Conservation (phyloP, 495 filamentous ascomycete genomes). For the Terfezia boudieri region DNA sequence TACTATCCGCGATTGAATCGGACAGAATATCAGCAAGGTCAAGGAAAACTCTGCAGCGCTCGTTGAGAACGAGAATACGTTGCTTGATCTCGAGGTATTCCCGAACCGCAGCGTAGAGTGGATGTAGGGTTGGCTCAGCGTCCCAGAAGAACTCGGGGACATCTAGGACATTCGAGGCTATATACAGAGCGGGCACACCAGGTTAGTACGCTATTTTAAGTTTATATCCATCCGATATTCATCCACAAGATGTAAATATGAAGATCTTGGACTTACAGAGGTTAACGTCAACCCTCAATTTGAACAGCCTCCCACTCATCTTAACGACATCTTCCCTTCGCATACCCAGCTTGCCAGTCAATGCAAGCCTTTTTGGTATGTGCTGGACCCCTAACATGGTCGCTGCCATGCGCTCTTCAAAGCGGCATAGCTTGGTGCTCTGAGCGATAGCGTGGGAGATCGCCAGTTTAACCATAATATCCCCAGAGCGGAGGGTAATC, state of each 20-base stretch:
- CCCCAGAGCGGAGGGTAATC: constrained; percentile 83
- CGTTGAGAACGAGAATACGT: constrained; percentile 85
- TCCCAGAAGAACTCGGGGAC: constrained; percentile 99
- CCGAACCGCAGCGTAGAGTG: constrained; percentile 80
- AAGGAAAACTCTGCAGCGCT: constrained; percentile 87
- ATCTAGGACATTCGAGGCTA: constrained; percentile 90
- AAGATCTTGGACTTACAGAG: constrained; percentile 44
- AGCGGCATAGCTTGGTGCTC: constrained; percentile 89
- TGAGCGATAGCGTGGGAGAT: constrained; percentile 96
- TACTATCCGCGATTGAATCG: constrained; percentile 77
- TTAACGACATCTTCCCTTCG: constrained; percentile 75
- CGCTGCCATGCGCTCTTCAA: constrained; percentile 86
- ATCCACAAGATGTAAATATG: not conserved
- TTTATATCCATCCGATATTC: not conserved
- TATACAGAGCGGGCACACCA: not conserved
- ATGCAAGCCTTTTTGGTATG: constrained; percentile 65
- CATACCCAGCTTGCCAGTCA: constrained; percentile 82
- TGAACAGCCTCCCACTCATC: constrained; percentile 77
- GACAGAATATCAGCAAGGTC: constrained; percentile 89
- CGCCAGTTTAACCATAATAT: constrained; percentile 97
- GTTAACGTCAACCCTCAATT: constrained; percentile 89
- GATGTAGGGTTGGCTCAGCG: constrained; percentile 79
- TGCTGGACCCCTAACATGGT: constrained; percentile 87
- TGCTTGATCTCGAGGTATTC: constrained; percentile 96
- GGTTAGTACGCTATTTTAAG: not conserved